Base-by-base conservation (phyloP, 345 rosid species). In the Sisymbrium altissimum region DNA sequence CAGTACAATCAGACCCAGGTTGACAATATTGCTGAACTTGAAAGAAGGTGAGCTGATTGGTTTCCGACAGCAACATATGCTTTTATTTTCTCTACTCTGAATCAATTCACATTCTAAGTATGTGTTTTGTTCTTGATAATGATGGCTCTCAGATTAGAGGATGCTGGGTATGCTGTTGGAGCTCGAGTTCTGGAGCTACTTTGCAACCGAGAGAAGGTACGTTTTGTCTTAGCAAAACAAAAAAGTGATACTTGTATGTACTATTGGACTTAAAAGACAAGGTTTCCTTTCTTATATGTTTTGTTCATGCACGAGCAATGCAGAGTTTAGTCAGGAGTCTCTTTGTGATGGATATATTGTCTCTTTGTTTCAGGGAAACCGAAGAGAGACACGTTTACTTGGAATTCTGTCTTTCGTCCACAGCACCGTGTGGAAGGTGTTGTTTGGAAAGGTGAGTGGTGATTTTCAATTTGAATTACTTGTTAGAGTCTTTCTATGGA, bases 1-100 rank as follows among this genome's bases (percentile, higher is more conserved):
- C 99, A 90, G 83, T 95, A 95, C 78, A 90, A 88, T 78, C 98
- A 96, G 76, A 90, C 99, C 3, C 97, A 90, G 79, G 98, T 96
- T 70, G 98, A 92, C 75, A 96, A 96, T 77, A 90, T 96, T 60
- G 91, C 93, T 14, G 99, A 96, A 72, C 80, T 96, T 70, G 99
- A 92, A 73, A 76, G 98, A 73, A 87, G 99, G 99, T 92, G 61
- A 64, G 33, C 38, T 70, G 49, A 14, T 36, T 33, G 4, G 13
- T 39, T 72, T 53, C 39, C 30, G 5, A 33, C 9, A 7, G 2
- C 9, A 21, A 41, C 13, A 45, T 64, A 1, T 17, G 53, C 18
- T 36, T 7, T 48, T 14, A 0, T 2, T 52, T 52, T 32, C 17
- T 9, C 4, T 8, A 21, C 3, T 40, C 43, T 76, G 4, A 43